These are phyloP conservation scores for Kodamaea jinghongensis DNA, from an alignment of 805 yeast genomes.

Conservation along the genomic window DNA sequence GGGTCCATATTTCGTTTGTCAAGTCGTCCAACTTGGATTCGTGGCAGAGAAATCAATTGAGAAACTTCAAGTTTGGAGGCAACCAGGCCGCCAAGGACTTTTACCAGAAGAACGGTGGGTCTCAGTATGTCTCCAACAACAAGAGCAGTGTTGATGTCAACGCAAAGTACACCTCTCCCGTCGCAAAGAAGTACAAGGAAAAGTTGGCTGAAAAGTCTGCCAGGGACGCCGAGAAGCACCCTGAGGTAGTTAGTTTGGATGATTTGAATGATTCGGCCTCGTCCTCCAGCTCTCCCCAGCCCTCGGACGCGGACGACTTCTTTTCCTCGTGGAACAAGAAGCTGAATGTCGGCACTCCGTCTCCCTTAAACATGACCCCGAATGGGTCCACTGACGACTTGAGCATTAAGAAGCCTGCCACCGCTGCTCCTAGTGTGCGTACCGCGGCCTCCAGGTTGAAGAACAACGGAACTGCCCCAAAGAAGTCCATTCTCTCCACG, in stretches of 20 bases:
- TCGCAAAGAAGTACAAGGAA: constrained; percentile 78
- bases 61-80: constrained; percentile 93
- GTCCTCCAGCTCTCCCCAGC: constrained; percentile 31
- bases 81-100: constrained; percentile 83
- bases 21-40: constrained; percentile 89
- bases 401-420: constrained; percentile 9
- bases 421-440: constrained; percentile 9
- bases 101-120: constrained; percentile 82
- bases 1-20: constrained; percentile 94
- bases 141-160: constrained; percentile 53
- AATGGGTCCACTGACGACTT: constrained; percentile 36
- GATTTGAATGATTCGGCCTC: constrained; percentile 33
- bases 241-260: constrained; percentile 70
- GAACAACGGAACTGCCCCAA: constrained; percentile 22
- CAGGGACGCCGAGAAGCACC: constrained; percentile 66
- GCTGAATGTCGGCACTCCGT: constrained; percentile 31
- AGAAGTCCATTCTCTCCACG: constrained; percentile 41
- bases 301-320: constrained; percentile 68
- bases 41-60: constrained; percentile 87
- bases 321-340: constrained; percentile 84
- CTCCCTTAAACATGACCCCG: constrained; percentile 50
- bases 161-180: constrained; percentile 74
- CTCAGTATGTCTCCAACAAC: constrained; percentile 51
- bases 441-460: constrained; percentile 26
- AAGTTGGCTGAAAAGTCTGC: constrained; percentile 69